Percentiles rank a stretch among this genome's conserved stretches.
These are phyloP conservation scores for Claviceps sp. DNA, from an alignment of 2,329 filamentous ascomycete species.

Conservation along the genomic window DNA sequence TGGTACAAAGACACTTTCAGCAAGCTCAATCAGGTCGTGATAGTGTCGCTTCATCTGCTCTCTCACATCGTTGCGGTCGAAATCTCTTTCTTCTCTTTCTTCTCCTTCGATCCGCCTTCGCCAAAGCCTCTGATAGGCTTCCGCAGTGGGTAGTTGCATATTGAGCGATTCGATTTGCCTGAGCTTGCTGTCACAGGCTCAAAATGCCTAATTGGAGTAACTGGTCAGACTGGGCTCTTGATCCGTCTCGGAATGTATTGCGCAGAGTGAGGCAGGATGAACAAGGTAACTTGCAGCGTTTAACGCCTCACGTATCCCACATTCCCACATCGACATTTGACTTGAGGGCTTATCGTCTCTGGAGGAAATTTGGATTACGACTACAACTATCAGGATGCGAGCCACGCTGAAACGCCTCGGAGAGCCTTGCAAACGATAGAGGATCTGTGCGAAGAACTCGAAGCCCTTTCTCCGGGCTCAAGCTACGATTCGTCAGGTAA, in stretches of 20 bases:
- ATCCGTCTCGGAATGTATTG: constrained; percentile 8
- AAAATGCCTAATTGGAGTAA: constrained; percentile 11
- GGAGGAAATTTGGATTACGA: constrained; percentile 3
- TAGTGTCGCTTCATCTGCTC: not conserved
- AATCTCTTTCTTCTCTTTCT: not conserved
- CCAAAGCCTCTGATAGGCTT: not conserved
- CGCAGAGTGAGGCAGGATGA: constrained; percentile 14
- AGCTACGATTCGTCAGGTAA: constrained; percentile 2
- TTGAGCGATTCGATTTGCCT: not conserved
- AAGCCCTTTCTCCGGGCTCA: constrained; percentile 1
- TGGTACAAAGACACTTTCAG: constrained; percentile 7
- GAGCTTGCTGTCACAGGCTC: not conserved
- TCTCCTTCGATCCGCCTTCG: not conserved
- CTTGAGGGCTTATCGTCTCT: not conserved
- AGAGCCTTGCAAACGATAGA: constrained; percentile 1
- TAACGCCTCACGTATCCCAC: not conserved
- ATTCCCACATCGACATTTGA: not conserved
- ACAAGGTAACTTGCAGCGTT: not conserved
- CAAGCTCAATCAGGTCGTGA: constrained; percentile 1
- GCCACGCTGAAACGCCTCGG: not conserved
- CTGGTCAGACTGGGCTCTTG: constrained; percentile 16
- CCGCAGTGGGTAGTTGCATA: constrained; percentile 4
- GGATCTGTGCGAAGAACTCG: not conserved
- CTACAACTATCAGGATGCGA: not conserved
- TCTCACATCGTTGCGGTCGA: not conserved